These are phyloP conservation scores for Garcia nutans DNA, from an alignment of 345 rosid species.

Conservation along the genomic window DNA sequence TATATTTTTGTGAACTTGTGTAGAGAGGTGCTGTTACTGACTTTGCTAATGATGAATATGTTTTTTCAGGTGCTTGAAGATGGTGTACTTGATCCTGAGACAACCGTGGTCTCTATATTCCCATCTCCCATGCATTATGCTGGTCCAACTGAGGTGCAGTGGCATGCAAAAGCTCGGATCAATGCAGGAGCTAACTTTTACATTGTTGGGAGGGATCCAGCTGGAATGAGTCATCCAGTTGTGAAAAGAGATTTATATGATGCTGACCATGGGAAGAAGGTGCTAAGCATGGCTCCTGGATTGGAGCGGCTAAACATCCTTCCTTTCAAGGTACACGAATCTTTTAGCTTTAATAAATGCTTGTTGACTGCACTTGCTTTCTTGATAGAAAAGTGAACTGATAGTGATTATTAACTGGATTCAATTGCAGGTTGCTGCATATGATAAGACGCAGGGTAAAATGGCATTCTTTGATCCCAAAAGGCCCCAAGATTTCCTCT, in stretches of 20 bases:
- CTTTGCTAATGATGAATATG: slow-evolving; percentile 7
- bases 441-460: slow-evolving; percentile 90
- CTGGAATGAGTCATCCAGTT: slow-evolving; percentile 96
- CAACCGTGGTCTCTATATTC: slow-evolving; percentile 93
- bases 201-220: slow-evolving; percentile 99
- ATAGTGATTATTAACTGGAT: neutral
- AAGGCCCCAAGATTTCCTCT: slow-evolving; percentile 82
- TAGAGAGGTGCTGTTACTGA: neutral
- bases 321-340: slow-evolving; percentile 75
- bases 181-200: slow-evolving; percentile 99
- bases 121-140: slow-evolving; percentile 99
- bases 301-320: slow-evolving; percentile 92
- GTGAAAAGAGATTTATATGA: slow-evolving; percentile 94
- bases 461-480: slow-evolving; percentile 98
- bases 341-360: neutral
- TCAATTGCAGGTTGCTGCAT: slow-evolving; percentile 76
- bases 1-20: neutral
- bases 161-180: slow-evolving; percentile 98
- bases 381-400: neutral
- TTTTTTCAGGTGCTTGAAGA: slow-evolving; percentile 83
- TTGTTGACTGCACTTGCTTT: neutral
- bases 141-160: slow-evolving; percentile 99
- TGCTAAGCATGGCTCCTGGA: slow-evolving; percentile 95
- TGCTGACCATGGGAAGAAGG: slow-evolving; percentile 98
- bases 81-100: slow-evolving; percentile 98